Evolutionary conservation across 208 protist species (phyloP).

Genomic region (Strigomonas culicis): DNA sequence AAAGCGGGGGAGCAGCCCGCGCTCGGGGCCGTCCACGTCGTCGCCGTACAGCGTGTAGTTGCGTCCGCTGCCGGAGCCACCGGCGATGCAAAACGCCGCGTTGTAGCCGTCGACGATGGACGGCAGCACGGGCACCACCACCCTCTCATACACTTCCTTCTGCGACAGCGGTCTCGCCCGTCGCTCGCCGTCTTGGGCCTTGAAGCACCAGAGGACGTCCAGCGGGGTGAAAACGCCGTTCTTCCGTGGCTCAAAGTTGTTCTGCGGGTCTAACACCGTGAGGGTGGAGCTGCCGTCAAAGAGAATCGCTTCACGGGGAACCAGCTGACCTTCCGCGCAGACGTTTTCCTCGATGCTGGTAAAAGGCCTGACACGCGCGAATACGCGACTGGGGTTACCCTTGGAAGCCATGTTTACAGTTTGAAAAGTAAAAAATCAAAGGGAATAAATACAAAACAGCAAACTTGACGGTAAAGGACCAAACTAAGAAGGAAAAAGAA

Average conservation of each 20-base stretch:
- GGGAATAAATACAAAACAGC: conserved; percentile 10
- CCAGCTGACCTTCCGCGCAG: conserved; percentile 60
- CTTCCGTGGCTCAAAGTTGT: conserved; percentile 54
- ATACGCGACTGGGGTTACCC: conserved; percentile 31
- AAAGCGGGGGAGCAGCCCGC: conserved; percentile 77
- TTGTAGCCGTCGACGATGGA: conserved; percentile 75
- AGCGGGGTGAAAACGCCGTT: conserved; percentile 57
- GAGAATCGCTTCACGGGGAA: conserved; percentile 58
- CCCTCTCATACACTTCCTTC: conserved; percentile 62
- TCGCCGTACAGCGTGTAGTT: conserved; percentile 78
- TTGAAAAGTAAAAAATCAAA: conserved; percentile 15
- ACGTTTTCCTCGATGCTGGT: conserved; percentile 53
- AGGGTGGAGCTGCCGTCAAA: conserved; percentile 56
- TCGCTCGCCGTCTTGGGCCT: conserved; percentile 32
- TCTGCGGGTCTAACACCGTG: conserved; percentile 62
- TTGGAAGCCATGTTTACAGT: conserved; percentile 19
- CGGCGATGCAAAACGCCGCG: conserved; percentile 70
- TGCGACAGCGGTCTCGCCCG: conserved; percentile 32
- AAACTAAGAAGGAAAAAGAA: conserved; percentile 13
- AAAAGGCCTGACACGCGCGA: conserved; percentile 79
- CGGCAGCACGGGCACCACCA: conserved; percentile 52
- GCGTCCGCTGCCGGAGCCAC: conserved; percentile 51
- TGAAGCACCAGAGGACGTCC: conserved; percentile 73
- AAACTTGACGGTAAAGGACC: conserved; percentile 6
- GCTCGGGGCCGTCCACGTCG: conserved; percentile 38